phyloP scores from a whole-genome alignment of 2,329 filamentous ascomycete genomes.

The Sphaerulina vaccinii region DNA sequence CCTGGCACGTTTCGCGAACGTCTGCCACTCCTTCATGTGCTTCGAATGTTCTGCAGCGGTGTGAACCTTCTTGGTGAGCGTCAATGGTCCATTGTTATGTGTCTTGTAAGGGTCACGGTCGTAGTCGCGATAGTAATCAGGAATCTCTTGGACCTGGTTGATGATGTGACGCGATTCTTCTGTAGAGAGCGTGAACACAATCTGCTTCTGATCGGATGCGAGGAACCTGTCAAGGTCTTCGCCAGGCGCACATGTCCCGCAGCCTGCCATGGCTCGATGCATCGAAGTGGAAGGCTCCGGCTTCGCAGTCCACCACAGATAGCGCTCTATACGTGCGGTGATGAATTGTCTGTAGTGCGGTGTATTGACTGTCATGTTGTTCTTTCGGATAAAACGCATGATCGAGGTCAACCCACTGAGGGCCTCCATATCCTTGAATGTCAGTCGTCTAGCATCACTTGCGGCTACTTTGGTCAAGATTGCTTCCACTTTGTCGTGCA shows the following conservation, averaged over 20 bases:
- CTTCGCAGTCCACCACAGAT: background rate
- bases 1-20: background rate
- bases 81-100: too few relatives aligned
- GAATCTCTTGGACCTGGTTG: background rate
- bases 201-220: background rate
- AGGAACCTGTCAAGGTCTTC: background rate
- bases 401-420: too few relatives aligned
- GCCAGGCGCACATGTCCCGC: background rate
- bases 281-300: background rate
- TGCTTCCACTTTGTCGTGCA: too few relatives aligned
- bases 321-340: background rate
- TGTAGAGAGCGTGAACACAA: background rate
- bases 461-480: too few relatives aligned
- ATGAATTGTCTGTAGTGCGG: background rate
- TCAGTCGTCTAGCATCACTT: too few relatives aligned
- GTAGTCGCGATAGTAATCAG: too few relatives aligned
- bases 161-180: background rate
- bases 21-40: too few relatives aligned
- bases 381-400: too few relatives aligned
- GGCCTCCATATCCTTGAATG: too few relatives aligned
- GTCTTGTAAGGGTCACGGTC: too few relatives aligned
- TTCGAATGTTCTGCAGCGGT: too few relatives aligned
- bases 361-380: background rate
- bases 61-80: too few relatives aligned
- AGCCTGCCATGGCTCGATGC: background rate